phyloP scores from a whole-genome alignment of 306 rosid species.

The Cucumis cinereus region DNA sequence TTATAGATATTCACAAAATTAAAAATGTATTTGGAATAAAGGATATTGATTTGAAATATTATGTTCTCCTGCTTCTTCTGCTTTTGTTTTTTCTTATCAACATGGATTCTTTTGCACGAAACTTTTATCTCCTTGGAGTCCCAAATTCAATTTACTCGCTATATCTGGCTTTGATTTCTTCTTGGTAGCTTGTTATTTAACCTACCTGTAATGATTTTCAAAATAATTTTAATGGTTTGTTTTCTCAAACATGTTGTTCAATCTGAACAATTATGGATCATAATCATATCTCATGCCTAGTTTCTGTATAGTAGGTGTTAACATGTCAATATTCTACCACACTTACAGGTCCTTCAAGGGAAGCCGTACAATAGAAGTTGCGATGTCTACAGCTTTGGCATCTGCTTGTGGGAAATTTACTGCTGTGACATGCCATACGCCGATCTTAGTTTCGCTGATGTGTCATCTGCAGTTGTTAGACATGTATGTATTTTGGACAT shows the following conservation, averaged over 20 bases:
- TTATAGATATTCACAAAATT: not conserved
- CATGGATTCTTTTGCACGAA: not conserved
- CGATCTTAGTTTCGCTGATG: constrained; percentile 56
- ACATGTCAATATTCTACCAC: not conserved
- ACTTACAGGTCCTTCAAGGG: constrained; percentile 50
- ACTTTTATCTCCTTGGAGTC: not conserved
- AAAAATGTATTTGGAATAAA: not conserved
- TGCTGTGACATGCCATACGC: constrained; percentile 68
- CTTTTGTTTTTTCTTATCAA: too few relatives aligned
- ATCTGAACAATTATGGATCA: not conserved
- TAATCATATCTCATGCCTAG: not conserved
- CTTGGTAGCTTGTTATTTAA: not conserved
- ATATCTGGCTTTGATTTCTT: not conserved
- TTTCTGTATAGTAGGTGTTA: not conserved
- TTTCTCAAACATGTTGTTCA: not conserved
- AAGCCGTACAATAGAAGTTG: constrained; percentile 69
- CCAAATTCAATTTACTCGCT: not conserved
- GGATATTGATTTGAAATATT: not conserved
- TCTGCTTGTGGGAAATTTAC: constrained; percentile 66
- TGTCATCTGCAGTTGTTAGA: constrained; percentile 47
- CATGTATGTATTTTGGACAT: constrained; percentile 26
- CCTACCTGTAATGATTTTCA: not conserved
- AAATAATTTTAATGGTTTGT: not conserved
- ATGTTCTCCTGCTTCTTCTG: not conserved
- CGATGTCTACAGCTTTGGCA: constrained; percentile 71